Conservation (phyloP, 495 filamentous ascomycete genomes). For the Bombardia bombarda region DNA sequence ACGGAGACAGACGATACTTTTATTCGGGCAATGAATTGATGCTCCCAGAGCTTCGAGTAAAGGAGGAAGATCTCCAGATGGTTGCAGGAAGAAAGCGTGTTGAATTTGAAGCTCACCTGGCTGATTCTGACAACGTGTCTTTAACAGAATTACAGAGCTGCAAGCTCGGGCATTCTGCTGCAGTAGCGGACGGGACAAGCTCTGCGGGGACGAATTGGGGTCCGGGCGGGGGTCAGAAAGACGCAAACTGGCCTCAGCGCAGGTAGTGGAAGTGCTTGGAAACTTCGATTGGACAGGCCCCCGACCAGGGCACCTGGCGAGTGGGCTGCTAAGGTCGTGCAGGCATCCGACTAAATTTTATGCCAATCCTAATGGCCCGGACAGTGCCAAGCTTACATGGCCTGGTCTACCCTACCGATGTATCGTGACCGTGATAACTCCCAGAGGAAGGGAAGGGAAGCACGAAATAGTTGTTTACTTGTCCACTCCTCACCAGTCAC, state of each 20-base stretch:
- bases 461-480: too few relatives aligned
- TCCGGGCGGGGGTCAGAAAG: slow-evolving; percentile 1
- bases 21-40: slow-evolving; percentile 22
- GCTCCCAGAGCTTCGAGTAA: slow-evolving; percentile 36
- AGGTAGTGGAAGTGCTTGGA: slow-evolving; percentile 16
- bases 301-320: background rate
- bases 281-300: slow-evolving; percentile 15
- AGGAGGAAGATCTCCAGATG: slow-evolving; percentile 23
- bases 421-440: background rate
- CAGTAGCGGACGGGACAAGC: slow-evolving; percentile 8
- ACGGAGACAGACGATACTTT: slow-evolving; percentile 15
- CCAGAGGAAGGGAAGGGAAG: background rate
- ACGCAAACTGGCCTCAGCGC: slow-evolving; percentile 14
- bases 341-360: slow-evolving; percentile 5
- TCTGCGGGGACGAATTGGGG: slow-evolving; percentile 15
- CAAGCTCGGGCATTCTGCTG: slow-evolving; percentile 9
- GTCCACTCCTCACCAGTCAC: too few relatives aligned
- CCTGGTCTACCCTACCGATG: too few relatives aligned
- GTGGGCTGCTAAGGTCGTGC: background rate
- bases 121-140: slow-evolving; percentile 29
- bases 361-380: slow-evolving; percentile 3
- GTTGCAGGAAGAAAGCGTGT: slow-evolving; percentile 20
- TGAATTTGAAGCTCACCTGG: slow-evolving; percentile 25
- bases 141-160: slow-evolving; percentile 16
- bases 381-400: background rate